Evolutionary conservation across 1,284 basidiomycete genomes (phyloP).

Genomic region (Ceratobasidium sp.): DNA sequence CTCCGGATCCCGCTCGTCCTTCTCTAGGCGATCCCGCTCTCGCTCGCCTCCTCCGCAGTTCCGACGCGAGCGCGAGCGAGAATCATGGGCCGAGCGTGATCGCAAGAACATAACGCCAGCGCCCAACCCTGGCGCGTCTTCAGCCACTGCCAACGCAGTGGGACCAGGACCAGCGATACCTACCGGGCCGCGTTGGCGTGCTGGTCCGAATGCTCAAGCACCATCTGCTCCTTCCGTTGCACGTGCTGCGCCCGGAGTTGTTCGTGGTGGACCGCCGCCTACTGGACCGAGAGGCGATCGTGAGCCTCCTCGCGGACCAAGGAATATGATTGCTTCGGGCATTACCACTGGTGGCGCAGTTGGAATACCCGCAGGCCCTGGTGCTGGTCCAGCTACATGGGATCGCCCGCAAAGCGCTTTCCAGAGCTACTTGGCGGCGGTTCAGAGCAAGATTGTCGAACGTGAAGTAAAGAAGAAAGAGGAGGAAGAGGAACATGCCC

Average conservation of each 20-base stretch:
- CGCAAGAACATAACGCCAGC: not conserved
- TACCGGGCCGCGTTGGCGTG: conserved; percentile 34
- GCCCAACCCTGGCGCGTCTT: conserved; percentile 18
- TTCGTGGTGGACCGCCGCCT: conserved; percentile 32
- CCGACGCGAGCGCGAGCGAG: not conserved
- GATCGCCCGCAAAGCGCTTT: conserved; percentile 31
- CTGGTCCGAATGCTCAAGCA: conserved; percentile 3
- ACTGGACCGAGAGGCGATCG: conserved; percentile 36
- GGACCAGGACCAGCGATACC: conserved; percentile 24
- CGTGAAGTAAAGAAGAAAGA: conserved; percentile 25
- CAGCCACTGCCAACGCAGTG: conserved; percentile 4
- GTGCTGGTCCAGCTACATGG: conserved; percentile 13
- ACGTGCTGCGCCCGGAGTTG: conserved; percentile 5
- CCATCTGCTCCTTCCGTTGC: not conserved
- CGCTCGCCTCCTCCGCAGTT: conserved; percentile 8
- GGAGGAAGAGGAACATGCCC: not conserved
- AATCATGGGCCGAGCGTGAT: conserved; percentile 19
- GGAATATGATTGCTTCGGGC: conserved; percentile 27
- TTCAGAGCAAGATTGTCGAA: conserved; percentile 28
- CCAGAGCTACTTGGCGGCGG: conserved; percentile 27
- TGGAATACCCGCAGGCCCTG: not conserved
- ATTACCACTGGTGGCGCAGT: not conserved
- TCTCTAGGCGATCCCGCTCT: conserved; percentile 13
- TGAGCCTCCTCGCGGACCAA: conserved; percentile 35
- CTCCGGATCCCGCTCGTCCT: conserved; percentile 11